phyloP scores from a whole-genome alignment of 768 basidiomycete genomes.

The Leccinum pellstonianum region DNA sequence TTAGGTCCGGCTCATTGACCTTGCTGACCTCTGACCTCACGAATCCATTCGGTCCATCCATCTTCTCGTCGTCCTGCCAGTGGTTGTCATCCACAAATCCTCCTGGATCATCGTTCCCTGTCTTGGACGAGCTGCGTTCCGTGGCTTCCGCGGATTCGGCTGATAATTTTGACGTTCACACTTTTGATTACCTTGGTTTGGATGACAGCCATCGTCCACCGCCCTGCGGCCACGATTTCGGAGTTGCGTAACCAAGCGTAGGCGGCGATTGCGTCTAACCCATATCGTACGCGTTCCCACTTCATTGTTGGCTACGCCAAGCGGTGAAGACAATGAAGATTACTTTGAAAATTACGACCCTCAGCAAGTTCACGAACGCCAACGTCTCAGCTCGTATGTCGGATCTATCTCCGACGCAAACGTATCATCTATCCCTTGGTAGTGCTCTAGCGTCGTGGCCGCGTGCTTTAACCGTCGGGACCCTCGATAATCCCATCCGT shows the following conservation, averaged over 20 bases:
- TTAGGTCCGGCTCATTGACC: slow-evolving; percentile 91
- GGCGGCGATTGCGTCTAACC: slow-evolving; percentile 87
- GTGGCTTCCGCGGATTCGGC: slow-evolving; percentile 77
- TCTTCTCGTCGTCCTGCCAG: slow-evolving; percentile 78
- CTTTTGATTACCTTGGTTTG: slow-evolving; percentile 93
- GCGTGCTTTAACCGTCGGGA: too few species aligned
- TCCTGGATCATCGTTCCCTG: slow-evolving; percentile 55
- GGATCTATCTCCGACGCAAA: slow-evolving; percentile 47
- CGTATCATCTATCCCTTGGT: slow-evolving; percentile 5
- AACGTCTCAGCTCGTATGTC: slow-evolving; percentile 64
- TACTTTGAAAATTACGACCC: slow-evolving; percentile 61
- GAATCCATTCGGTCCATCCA: slow-evolving; percentile 83
- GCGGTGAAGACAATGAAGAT: slow-evolving; percentile 71
- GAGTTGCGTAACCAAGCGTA: slow-evolving; percentile 89
- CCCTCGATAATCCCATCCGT: too few species aligned
- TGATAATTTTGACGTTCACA: slow-evolving; percentile 91
- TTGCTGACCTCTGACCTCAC: slow-evolving; percentile 72
- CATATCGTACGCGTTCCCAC: slow-evolving; percentile 70
- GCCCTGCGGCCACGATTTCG: slow-evolving; percentile 79
- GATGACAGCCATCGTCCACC: slow-evolving; percentile 73
- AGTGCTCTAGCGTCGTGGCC: slow-evolving; percentile 21
- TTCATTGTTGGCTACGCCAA: slow-evolving; percentile 63
- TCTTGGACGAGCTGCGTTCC: slow-evolving; percentile 79
- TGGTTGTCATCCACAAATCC: slow-evolving; percentile 67
- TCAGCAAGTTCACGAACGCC: slow-evolving; percentile 42